Percentiles rank a stretch among this genome's conserved stretches.
These are phyloP conservation scores for Saccharomyces hybrid DNA, from an alignment of 1,139 yeast genomes.

Conservation along the genomic window DNA sequence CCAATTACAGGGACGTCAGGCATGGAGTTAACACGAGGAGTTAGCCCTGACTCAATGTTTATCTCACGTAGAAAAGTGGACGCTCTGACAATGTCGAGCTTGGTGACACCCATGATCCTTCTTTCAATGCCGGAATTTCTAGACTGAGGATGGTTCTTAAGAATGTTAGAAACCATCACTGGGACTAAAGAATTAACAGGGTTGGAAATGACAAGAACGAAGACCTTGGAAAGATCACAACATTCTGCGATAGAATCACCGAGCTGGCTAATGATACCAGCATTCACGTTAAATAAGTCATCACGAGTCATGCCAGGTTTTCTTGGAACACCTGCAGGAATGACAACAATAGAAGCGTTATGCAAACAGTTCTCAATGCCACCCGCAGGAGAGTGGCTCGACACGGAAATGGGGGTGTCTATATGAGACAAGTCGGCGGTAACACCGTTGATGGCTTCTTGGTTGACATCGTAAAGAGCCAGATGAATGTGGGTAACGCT, in stretches of 20 bases:
- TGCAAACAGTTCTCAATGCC: constrained; percentile 53
- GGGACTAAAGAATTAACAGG: constrained; percentile 97
- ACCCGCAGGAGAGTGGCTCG: constrained; percentile 61
- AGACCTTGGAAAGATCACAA: constrained; percentile 27
- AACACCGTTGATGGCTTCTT: constrained; percentile 64
- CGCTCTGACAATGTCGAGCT: constrained; percentile 84
- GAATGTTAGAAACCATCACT: constrained; percentile 68
- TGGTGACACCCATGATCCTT: constrained; percentile 86
- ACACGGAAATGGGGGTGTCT: constrained; percentile 68
- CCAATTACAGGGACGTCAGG: constrained; percentile 75
- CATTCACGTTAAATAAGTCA: constrained; percentile 88
- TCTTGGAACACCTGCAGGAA: constrained; percentile 97
- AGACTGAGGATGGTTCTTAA: constrained; percentile 7
- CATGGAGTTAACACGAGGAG: constrained; percentile 32
- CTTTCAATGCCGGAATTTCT: constrained; percentile 69
- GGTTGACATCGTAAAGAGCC: constrained; percentile 64
- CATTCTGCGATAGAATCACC: constrained; percentile 67
- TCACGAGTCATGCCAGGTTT: constrained; percentile 99
- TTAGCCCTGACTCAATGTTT: constrained; percentile 37
- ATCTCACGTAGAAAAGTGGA: constrained; percentile 67
- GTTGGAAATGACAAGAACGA: constrained; percentile 75
- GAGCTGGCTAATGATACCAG: constrained; percentile 77
- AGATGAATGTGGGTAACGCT: constrained; percentile 32
- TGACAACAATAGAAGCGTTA: constrained; percentile 69
- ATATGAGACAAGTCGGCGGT: constrained; percentile 88